These are phyloP conservation scores for Skeletonema tropicum DNA, from an alignment of 108 stramenopile species.

Conservation along the genomic window DNA sequence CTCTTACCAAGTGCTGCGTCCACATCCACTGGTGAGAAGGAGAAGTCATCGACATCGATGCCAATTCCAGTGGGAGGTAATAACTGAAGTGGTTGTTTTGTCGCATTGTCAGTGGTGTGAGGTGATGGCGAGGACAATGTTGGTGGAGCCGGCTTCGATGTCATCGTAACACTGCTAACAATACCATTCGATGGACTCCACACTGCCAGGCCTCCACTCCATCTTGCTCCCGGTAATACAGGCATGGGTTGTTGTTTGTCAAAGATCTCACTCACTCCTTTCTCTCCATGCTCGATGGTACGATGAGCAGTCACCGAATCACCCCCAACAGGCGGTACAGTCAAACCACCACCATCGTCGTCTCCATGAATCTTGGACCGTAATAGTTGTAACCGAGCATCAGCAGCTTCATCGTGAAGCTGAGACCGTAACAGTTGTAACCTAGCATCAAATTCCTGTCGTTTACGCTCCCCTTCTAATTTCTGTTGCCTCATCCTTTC, in stretches of 20 bases:
- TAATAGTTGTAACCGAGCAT: background rate
- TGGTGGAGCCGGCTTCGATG: background rate
- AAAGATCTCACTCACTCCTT: background rate
- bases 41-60: slow-evolving; percentile 40
- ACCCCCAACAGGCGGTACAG: background rate
- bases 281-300: background rate
- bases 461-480: slow-evolving; percentile 30
- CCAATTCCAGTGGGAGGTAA: slow-evolving; percentile 10
- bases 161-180: background rate
- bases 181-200: slow-evolving; percentile 21
- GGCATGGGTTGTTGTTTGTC: background rate
- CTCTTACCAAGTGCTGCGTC: background rate
- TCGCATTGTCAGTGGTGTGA: background rate
- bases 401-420: slow-evolving; percentile 3
- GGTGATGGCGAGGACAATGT: background rate
- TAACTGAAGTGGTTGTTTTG: background rate
- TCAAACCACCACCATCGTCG: background rate
- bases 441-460: slow-evolving; percentile 24
- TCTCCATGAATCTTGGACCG: background rate
- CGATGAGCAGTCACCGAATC: background rate
- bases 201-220: slow-evolving; percentile 40
- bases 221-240: slow-evolving; percentile 35
- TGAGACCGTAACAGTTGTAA: slow-evolving; percentile 23
- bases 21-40: slow-evolving; percentile 22
- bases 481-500: slow-evolving; percentile 28